Base-by-base conservation (phyloP, 768 basidiomycete genomes). In the Mycena belliarum region DNA sequence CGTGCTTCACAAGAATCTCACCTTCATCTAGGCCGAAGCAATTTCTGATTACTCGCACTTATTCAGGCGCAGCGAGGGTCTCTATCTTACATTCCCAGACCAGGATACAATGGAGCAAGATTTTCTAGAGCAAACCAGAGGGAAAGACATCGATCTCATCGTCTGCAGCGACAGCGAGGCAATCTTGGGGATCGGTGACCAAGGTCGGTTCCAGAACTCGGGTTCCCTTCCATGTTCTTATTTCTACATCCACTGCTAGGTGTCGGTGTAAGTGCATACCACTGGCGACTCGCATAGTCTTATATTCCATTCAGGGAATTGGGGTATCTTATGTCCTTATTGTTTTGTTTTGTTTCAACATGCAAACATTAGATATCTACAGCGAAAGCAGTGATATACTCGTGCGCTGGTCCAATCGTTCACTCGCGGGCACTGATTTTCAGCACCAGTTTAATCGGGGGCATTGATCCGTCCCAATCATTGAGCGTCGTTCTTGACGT, bases 91-190 rank as follows among this genome's bases (percentile, higher is more conserved):
- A 1, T 85, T 85, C 59, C 73, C 82, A 0, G 70, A 86, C 59
- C 73, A 77, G 59, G 83, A 90, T 41, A 70, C 76, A 8, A 92
- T 93, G 87, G 89, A 92, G 65, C 79, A 85, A 59, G 85, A 87
- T 60, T 90, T 90, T 65, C 70, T 93, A 23, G 87, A 88, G 64
- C 82, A 84, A 64, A 87, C 82, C 2, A 75, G 73, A 32, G 84
- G 81, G 8, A 74, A 78, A 25, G 74, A 86, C 25, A 83, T 95
- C 52, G 88, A 94, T 59, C 76, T 95, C 23, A 79, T 95, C 49
- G 91, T 95, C 24, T 87, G 88, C 52, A 89, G 91, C 0, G 93
- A 95, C 68, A 84, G 87, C 5, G 92, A 93, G 65, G 89, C 90
- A 0, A 94, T 95, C 57, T 75, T 95, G 11, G 93, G 93, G 16